These are phyloP conservation scores for Pilaira anomala DNA, from an alignment of 192 early-diverging fungal genomes.

Conservation along the genomic window DNA sequence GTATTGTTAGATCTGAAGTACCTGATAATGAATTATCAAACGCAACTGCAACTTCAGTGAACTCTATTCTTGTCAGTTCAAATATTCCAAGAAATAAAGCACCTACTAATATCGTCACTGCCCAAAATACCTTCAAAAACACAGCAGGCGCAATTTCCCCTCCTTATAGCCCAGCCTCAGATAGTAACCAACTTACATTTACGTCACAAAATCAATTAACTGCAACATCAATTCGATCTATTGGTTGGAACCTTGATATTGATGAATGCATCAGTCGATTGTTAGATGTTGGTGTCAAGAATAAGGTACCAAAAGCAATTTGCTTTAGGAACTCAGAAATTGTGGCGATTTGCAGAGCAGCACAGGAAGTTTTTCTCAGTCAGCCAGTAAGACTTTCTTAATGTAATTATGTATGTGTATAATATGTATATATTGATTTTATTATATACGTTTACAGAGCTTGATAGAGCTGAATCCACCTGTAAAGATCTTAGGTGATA, in stretches of 20 bases:
- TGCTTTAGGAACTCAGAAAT: slow-evolving; percentile 89
- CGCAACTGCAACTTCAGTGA: slow-evolving; percentile 17
- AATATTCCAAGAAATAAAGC: background rate
- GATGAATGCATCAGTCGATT: slow-evolving; percentile 32
- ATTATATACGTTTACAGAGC: slow-evolving; percentile 22
- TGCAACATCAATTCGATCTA: slow-evolving; percentile 21
- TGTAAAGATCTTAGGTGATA: slow-evolving; percentile 84
- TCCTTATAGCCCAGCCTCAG: background rate
- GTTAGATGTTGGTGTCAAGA: slow-evolving; percentile 11
- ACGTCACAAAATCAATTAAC: slow-evolving; percentile 37
- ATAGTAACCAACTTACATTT: slow-evolving; percentile 28
- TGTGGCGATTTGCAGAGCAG: slow-evolving; percentile 78
- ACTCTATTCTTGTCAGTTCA: slow-evolving; percentile 17
- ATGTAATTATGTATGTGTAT: slow-evolving; percentile 1
- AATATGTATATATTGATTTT: background rate
- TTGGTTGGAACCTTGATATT: slow-evolving; percentile 27
- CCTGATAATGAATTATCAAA: slow-evolving; percentile 12
- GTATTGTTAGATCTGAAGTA: slow-evolving; percentile 11
- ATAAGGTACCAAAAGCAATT: slow-evolving; percentile 56
- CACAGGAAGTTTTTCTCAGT: slow-evolving; percentile 81
- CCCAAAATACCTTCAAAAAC: background rate
- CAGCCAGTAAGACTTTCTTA: slow-evolving; percentile 58
- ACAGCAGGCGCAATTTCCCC: background rate
- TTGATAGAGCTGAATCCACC: slow-evolving; percentile 74
- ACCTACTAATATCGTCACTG: background rate